Base-by-base conservation (phyloP, 192 early-diverging fungal genomes). In the Mortierella antarctica region DNA sequence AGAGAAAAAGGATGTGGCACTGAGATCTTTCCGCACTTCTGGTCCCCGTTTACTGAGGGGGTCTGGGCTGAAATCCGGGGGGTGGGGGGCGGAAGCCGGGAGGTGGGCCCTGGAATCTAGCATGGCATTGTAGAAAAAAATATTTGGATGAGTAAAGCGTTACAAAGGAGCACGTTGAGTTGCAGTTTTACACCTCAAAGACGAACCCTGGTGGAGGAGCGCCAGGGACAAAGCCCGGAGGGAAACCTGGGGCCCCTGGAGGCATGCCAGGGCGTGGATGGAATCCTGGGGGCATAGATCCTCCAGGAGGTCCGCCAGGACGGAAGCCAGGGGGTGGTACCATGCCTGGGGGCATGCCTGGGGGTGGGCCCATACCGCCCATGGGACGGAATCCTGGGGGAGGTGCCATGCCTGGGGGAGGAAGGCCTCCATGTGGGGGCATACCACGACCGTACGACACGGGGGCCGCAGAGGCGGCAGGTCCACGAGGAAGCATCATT, bases 401-500 rank as follows among this genome's bases (percentile, higher is more conserved):
- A 21, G 90, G 90, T 72, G 84, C 78, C 23, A 82, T 74, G 42
- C 80, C 83, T 15, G 83, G 85, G 46, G 88, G 88, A 64, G 93
- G 71, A 14, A 88, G 78, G 47, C 86, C 88, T 13, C 84, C 81
- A 74, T 87, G 88, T 82, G 89, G 88, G 40, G 92, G 90, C 56
- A 93, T 84, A 14, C 92, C 88, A 50, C 89, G 92, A 21, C 89
- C 92, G 64, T 95, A 94, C 49, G 93, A 75, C 79, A 95, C 89
- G 15, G 93, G 93, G 15, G 94, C 86, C 23, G 91, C 92, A 5
- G 89, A 88, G 23, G 90, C 86, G 6, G 88, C 85, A 20, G 84
- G 89, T 65, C 57, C 31, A 31, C 86, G 90, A 47, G 95, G 96
- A 65, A 91, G 87, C 96, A 99, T 99, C 88, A 93, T 93, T 69